These are phyloP conservation scores for Spergularia azorica DNA, from an alignment of 179 eudicot genomes.

Conservation along the genomic window DNA sequence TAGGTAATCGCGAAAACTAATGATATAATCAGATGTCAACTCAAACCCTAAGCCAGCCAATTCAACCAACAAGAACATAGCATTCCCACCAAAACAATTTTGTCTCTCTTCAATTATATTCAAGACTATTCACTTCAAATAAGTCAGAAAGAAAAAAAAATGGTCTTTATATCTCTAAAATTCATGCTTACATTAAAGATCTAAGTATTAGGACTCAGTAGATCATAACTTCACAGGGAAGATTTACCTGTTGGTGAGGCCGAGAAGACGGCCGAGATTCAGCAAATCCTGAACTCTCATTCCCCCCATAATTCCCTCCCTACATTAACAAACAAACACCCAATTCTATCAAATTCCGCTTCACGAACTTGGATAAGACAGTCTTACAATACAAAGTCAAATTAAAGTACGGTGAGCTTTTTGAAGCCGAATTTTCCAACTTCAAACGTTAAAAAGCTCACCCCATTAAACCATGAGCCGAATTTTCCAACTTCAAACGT, in stretches of 20 bases:
- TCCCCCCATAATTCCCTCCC: constrained; percentile 34
- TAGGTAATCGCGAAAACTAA: no score
- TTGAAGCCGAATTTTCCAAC: neutral
- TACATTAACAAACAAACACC: neutral
- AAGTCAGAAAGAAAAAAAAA: no score
- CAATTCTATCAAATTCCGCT: neutral
- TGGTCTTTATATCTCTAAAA: no score
- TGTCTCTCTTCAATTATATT: no score
- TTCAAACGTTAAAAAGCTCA: neutral
- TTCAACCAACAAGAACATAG: no score
- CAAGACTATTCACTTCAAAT: no score
- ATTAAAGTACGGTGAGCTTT: neutral
- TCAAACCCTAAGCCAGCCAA: no score
- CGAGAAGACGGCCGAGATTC: constrained; percentile 43
- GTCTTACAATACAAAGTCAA: neutral
- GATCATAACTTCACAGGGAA: neutral
- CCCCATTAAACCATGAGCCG: neutral
- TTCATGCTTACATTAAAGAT: neutral
- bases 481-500: neutral
- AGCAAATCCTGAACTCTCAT: constrained; percentile 34
- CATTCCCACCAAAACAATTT: no score
- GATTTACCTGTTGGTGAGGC: constrained; percentile 41
- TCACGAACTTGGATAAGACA: neutral
- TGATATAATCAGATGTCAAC: no score
- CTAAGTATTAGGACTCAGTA: neutral